These are phyloP conservation scores for Cyphellophora europaea DNA, from an alignment of 2,329 filamentous ascomycete genomes.

Conservation along the genomic window DNA sequence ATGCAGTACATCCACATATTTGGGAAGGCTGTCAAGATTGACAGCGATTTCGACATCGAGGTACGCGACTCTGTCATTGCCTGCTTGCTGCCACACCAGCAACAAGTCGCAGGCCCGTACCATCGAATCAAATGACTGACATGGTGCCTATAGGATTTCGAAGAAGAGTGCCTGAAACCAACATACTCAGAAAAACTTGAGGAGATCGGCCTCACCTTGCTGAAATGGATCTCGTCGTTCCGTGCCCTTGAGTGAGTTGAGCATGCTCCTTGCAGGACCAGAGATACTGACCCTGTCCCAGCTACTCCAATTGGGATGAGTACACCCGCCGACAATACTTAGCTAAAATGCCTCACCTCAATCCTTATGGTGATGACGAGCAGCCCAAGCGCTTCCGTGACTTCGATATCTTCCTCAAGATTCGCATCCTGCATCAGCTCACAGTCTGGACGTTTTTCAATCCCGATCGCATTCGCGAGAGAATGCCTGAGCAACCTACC, in stretches of 20 bases:
- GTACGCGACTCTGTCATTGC: slow-evolving; percentile 43
- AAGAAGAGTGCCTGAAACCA: slow-evolving; percentile 77
- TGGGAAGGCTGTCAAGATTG: slow-evolving; percentile 79
- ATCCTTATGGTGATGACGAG: slow-evolving; percentile 78
- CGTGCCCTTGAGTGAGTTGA: slow-evolving; percentile 73
- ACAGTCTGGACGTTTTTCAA: slow-evolving; percentile 84
- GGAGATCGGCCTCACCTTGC: slow-evolving; percentile 73
- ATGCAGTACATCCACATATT: slow-evolving; percentile 93
- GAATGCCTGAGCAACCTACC: slow-evolving; percentile 69
- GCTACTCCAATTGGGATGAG: slow-evolving; percentile 81
- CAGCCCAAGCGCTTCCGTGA: slow-evolving; percentile 64
- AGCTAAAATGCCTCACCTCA: slow-evolving; percentile 66
- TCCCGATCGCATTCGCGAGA: slow-evolving; percentile 75
- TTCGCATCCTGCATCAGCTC: slow-evolving; percentile 72
- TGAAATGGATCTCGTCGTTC: slow-evolving; percentile 92
- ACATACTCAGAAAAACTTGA: slow-evolving; percentile 61
- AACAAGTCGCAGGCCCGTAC: background rate
- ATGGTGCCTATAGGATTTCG: slow-evolving; percentile 59
- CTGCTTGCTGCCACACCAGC: background rate
- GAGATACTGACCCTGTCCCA: slow-evolving; percentile 41
- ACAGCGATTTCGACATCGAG: slow-evolving; percentile 81
- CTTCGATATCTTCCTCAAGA: slow-evolving; percentile 74
- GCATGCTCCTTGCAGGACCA: no score
- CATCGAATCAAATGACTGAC: slow-evolving; percentile 16
- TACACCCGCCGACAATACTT: slow-evolving; percentile 84